A percentile compares a stretch with the other conserved stretches of the same genome.
phyloP scores from a whole-genome alignment of 148 eudicot species.

The Pharnaceum exiguum region DNA sequence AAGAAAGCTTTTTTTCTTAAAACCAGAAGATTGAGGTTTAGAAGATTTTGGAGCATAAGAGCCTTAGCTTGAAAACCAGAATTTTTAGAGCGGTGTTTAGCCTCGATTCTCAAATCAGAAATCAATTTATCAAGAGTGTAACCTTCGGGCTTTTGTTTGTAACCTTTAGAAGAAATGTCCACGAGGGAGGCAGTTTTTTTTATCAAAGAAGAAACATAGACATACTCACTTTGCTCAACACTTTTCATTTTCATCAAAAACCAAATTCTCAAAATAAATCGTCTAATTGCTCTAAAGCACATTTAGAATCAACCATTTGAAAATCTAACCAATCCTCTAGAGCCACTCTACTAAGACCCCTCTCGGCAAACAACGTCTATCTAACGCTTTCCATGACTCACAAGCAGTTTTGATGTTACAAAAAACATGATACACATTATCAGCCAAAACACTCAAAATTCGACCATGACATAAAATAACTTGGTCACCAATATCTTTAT shows the following conservation, averaged over 20 bases:
- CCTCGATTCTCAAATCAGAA: neutral
- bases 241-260: neutral
- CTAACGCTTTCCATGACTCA: slow-evolving; percentile 1
- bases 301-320: neutral
- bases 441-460: neutral
- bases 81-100: neutral
- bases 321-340: neutral
- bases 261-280: neutral
- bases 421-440: neutral
- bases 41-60: neutral
- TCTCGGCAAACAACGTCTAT: neutral
- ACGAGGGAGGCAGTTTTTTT: neutral
- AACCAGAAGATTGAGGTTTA: neutral
- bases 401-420: neutral
- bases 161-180: neutral
- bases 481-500: neutral
- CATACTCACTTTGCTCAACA: neutral
- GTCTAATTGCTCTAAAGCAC: neutral
- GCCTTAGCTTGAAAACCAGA: neutral
- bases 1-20: neutral
- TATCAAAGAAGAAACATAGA: neutral
- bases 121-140: neutral
- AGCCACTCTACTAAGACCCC: neutral
- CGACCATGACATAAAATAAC: neutral
- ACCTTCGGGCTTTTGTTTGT: neutral